phyloP scores from a whole-genome alignment of 1,284 basidiomycete species.

The Boletus semigastroideus region DNA sequence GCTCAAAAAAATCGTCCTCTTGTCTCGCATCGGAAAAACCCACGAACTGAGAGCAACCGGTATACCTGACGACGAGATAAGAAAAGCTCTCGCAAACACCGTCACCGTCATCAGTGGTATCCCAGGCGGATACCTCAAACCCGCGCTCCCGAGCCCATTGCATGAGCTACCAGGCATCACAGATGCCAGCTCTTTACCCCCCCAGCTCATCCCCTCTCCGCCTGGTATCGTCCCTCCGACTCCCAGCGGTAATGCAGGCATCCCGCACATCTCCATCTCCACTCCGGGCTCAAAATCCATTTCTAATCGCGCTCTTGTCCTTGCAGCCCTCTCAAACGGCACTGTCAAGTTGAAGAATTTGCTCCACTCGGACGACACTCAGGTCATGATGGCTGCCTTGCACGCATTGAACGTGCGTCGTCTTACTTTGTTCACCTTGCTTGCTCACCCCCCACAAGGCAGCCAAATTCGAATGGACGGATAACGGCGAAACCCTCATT shows the following conservation, averaged over 20 bases:
- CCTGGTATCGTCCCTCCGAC: not conserved
- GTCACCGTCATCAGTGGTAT: constrained; percentile 71
- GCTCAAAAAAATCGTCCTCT: constrained; percentile 92
- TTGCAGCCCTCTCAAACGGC: constrained; percentile 89
- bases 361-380: constrained; percentile 96
- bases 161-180: constrained; percentile 20
- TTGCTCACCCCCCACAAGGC: constrained; percentile 50
- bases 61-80: constrained; percentile 79
- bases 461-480: constrained; percentile 90
- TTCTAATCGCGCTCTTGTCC: constrained; percentile 92
- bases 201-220: constrained; percentile 20
- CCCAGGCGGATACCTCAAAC: constrained; percentile 46
- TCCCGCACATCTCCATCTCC: constrained; percentile 67
- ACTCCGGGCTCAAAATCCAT: constrained; percentile 98
- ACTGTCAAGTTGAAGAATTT: constrained; percentile 89
- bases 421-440: not conserved
- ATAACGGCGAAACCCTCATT: constrained; percentile 89
- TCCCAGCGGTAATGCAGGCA: not conserved
- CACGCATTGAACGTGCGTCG: constrained; percentile 75
- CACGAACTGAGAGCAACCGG: constrained; percentile 90
- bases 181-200: constrained; percentile 17
- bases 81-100: constrained; percentile 77
- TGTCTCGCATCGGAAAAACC: constrained; percentile 89
- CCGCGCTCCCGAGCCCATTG: constrained; percentile 40
- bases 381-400: constrained; percentile 97